Evolutionary conservation across 345 rosid genomes (phyloP).

Genomic region (Linum usitatissimum): DNA sequence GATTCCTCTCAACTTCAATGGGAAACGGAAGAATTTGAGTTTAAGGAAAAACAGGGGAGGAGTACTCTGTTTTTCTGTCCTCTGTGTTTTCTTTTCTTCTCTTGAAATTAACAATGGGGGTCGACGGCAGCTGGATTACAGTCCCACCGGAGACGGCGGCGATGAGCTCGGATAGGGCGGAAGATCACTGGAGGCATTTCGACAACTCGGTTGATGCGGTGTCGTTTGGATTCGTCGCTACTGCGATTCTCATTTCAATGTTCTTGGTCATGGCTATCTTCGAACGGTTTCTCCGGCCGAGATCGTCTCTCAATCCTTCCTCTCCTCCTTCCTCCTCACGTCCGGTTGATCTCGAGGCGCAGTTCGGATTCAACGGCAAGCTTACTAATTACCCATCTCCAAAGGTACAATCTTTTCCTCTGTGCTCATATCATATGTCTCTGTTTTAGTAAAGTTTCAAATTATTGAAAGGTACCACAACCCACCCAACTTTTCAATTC

Average conservation of each 20-base stretch:
- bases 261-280: slow-evolving; percentile 26
- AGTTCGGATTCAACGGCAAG: slow-evolving; percentile 11
- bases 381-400: slow-evolving; percentile 14
- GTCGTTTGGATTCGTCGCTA: slow-evolving; percentile 26
- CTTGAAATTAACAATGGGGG: slow-evolving; percentile 16
- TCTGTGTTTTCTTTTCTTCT: not conserved
- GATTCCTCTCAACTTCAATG: not conserved
- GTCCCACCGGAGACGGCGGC: slow-evolving; percentile 8
- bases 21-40: not conserved
- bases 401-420: slow-evolving; percentile 11
- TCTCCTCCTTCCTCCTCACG: not conserved
- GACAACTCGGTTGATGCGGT: slow-evolving; percentile 24
- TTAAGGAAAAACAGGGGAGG: not conserved
- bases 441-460: not conserved
- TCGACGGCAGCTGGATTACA: slow-evolving; percentile 14
- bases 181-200: slow-evolving; percentile 20
- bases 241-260: slow-evolving; percentile 23
- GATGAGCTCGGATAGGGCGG: slow-evolving; percentile 11
- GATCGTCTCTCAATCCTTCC: slow-evolving; percentile 8
- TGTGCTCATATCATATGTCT: no score
- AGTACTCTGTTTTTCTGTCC: not conserved
- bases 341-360: slow-evolving; percentile 14
- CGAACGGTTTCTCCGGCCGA: slow-evolving; percentile 21
- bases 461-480: no score
- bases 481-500: no score